Evolutionary conservation across 257 asterid genomes (phyloP), one percentile per base, ranked within the genome.

Genomic region (Solanum chiquidenum): DNA sequence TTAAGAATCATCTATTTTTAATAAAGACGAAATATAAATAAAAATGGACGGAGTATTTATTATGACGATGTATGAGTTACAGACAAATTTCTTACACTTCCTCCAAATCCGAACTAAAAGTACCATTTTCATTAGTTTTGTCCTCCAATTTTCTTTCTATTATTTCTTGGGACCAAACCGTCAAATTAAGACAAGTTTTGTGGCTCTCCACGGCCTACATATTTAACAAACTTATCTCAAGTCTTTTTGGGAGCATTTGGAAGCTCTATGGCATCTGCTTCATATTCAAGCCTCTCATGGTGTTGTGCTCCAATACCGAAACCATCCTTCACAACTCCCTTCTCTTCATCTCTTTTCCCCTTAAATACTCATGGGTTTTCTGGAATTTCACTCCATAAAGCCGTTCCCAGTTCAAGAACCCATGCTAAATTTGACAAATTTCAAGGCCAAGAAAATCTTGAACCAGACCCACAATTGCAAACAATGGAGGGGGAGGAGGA

Each of bases 341-440:
- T 73, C 34, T 85, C 92, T 12, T 89, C 94, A 7, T 74, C 84
- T 31, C 71, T 71, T 23, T 84, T 33, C 52, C 89, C 85, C 83
- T 85, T 88, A 31, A 71, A 37, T 60, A n/a, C 83, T 87, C 69
- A 68, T 38, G 80, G 86, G 80, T 69, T 20, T 85, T 62, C 9
- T 82, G 91, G 93, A 82, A 77, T 88, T 86, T 86, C 91, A 68
- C 88, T 88, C 16, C 87, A 84, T 84, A 79, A 66, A 42, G 80
- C 86, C 88, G 46, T 74, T 35, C 89, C 89, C 76, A 83, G 4
- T 86, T 88, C 95, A 69, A 91, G 85, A 84, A 60, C 89, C 52
- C 89, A 72, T 13, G 98, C 98, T 91, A 96, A 95, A 90, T 96
- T 95, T 49, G 98, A 95, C 34, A 91, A 94, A 87, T 95, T 96